Percentiles rank a stretch among this genome's conserved stretches.
Evolutionary conservation across 176 grass and related monocot genomes (phyloP).

Genomic region (Typha latifolia): DNA sequence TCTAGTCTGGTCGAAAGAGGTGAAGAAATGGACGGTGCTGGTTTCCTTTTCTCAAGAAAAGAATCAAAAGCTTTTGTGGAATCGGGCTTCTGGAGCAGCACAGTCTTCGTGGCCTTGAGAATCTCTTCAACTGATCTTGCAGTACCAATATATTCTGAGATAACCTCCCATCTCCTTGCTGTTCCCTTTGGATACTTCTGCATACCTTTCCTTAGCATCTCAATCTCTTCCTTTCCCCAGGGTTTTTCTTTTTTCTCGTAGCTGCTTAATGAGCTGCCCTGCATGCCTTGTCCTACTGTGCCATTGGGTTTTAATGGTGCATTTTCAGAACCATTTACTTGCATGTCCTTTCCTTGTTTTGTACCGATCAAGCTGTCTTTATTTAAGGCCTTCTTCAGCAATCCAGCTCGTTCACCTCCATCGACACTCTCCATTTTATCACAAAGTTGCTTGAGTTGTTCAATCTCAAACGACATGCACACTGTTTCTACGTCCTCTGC

Average conservation of each 20-base stretch:
- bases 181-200: slow-evolving; percentile 96
- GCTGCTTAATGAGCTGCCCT: slow-evolving; percentile 23
- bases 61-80: slow-evolving; percentile 93
- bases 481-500: slow-evolving; percentile 59
- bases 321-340: slow-evolving; percentile 19
- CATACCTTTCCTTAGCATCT: slow-evolving; percentile 88
- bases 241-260: slow-evolving; percentile 82
- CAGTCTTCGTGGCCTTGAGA: slow-evolving; percentile 84
- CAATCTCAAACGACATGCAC: slow-evolving; percentile 60
- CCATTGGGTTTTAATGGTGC: not conserved
- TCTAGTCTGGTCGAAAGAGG: slow-evolving; percentile 72
- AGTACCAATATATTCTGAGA: slow-evolving; percentile 89
- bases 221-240: slow-evolving; percentile 90
- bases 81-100: slow-evolving; percentile 94
- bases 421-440: slow-evolving; percentile 60
- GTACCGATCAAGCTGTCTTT: slow-evolving; percentile 28
- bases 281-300: slow-evolving; percentile 3
- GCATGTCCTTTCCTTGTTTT: slow-evolving; percentile 32
- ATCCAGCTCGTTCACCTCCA: slow-evolving; percentile 39
- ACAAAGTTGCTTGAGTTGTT: slow-evolving; percentile 55
- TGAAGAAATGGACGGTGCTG: slow-evolving; percentile 50
- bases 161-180: slow-evolving; percentile 81
- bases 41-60: slow-evolving; percentile 96
- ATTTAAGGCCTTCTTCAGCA: slow-evolving; percentile 37
- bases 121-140: slow-evolving; percentile 84